Evolutionary conservation across 192 early-diverging fungal species (phyloP), one percentile per base, ranked within the genome.

Genomic region (Coemansia sp.): DNA sequence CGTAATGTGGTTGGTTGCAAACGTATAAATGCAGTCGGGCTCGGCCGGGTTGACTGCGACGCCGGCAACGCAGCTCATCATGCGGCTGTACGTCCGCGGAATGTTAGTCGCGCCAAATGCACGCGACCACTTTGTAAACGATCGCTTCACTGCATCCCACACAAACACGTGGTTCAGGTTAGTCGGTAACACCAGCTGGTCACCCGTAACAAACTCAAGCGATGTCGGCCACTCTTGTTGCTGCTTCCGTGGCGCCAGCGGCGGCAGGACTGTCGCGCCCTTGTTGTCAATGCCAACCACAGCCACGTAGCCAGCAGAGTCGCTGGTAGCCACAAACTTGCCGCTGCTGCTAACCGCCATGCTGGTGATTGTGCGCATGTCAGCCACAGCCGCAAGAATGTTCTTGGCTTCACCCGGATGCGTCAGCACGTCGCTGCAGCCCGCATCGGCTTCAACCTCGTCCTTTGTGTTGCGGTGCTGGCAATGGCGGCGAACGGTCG

Each of bases 51-150:
- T 89, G 47, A 86, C 87, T n/a, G 79, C 77, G 3, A 93, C 74
- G 10, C 92, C 94, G 8, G 84, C 79, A 12, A 93, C 86, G 56
- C 85, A 84, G 71, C 93, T 90, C 60, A 82, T 80, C 62, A 88
- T 71, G 18, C 71, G 55, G 40, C 84, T 54, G 64, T 92, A 88
- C 44, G 84, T 75, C 23, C 54, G 61, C n/a, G 93, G 92, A 24
- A 95, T 82, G 46, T 59, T 28, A 4, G 68, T 60, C 34, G 88
- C 66, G 26, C 87, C 85, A 66, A 91, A 82, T 60, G 84, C 75
- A 49, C 83, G 73, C 14, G 92, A 94, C 96, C 96, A 98, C 54
- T 90, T 84, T 3, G 90, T 89, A 47, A 92, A 77, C 18, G 76
- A 79, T n/a, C 87, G 77, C 12, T 66, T 57, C 36, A 86, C 79